Evolutionary conservation across 495 filamentous ascomycete genomes (phyloP).

Genomic region (Penicilliopsis zonata): DNA sequence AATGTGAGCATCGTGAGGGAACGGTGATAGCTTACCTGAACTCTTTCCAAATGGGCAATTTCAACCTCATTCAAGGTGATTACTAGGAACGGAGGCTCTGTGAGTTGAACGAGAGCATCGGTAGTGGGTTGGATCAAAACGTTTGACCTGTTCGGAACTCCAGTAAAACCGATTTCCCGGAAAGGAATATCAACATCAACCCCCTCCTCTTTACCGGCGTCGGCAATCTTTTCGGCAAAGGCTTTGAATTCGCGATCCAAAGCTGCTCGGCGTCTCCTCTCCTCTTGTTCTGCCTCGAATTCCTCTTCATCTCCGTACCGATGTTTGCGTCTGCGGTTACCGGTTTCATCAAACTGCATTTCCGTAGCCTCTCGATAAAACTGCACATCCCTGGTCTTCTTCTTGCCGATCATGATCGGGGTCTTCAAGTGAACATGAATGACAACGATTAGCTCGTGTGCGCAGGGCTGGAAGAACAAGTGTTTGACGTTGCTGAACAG

Average conservation of each 20-base stretch:
- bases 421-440: conserved; percentile 97
- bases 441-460: conserved; percentile 91
- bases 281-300: conserved; percentile 96
- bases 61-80: conserved; percentile 93
- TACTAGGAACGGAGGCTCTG: conserved; percentile 92
- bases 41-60: conserved; percentile 89
- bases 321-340: conserved; percentile 93
- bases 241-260: conserved; percentile 92
- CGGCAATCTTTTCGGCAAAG: conserved; percentile 95
- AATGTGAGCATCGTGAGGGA: background rate
- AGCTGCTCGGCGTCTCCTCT: conserved; percentile 76
- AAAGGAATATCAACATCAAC: conserved; percentile 93
- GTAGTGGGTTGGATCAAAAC: conserved; percentile 93
- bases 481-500: conserved; percentile 98
- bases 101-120: conserved; percentile 95
- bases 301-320: conserved; percentile 99
- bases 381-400: conserved; percentile 97
- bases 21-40: conserved; percentile 44
- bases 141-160: conserved; percentile 89
- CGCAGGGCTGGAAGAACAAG: conserved; percentile 95
- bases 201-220: conserved; percentile 72
- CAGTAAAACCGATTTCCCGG: conserved; percentile 91
- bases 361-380: conserved; percentile 98
- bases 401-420: conserved; percentile 96
- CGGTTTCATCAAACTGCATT: conserved; percentile 98